These are phyloP conservation scores for Ustilago curta DNA, from an alignment of 1,284 basidiomycete genomes.

Conservation along the genomic window DNA sequence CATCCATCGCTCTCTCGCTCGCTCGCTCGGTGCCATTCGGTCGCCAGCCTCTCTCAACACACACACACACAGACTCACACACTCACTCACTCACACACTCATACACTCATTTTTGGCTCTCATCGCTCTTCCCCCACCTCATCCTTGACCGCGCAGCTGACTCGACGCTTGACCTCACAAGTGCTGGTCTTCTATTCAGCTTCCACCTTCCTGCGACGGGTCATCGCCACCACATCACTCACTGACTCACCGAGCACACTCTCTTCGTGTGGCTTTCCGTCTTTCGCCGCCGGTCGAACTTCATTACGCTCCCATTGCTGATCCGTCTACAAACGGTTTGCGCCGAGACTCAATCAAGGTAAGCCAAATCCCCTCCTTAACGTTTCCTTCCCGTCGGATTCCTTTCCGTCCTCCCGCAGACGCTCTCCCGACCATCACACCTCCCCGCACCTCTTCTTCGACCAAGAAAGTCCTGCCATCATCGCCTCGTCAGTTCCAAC, in stretches of 20 bases:
- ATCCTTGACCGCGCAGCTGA: constrained; percentile 3
- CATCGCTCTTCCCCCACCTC: constrained; percentile 4
- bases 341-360: constrained; percentile 3
- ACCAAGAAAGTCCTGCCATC: neutral
- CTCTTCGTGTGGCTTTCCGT: neutral
- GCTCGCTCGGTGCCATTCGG: constrained; percentile 6
- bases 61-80: too few species aligned
- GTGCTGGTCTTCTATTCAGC: neutral
- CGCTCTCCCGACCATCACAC: neutral
- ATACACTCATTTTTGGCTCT: neutral
- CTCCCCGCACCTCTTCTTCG: neutral
- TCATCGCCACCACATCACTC: constrained; percentile 3
- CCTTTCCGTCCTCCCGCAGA: neutral
- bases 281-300: constrained; percentile 4
- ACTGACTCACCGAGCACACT: too few species aligned
- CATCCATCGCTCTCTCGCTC: neutral
- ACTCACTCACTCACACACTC: too few species aligned
- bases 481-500: neutral
- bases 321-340: neutral
- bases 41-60: neutral
- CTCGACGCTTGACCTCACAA: constrained; percentile 1
- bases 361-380: neutral
- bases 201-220: neutral
- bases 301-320: neutral
- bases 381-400: too few species aligned